A percentile compares a stretch with the other conserved stretches of the same genome.
Evolutionary conservation across 1,284 basidiomycete species (phyloP).

Genomic region (Cutaneotrichosporon mucoides): DNA sequence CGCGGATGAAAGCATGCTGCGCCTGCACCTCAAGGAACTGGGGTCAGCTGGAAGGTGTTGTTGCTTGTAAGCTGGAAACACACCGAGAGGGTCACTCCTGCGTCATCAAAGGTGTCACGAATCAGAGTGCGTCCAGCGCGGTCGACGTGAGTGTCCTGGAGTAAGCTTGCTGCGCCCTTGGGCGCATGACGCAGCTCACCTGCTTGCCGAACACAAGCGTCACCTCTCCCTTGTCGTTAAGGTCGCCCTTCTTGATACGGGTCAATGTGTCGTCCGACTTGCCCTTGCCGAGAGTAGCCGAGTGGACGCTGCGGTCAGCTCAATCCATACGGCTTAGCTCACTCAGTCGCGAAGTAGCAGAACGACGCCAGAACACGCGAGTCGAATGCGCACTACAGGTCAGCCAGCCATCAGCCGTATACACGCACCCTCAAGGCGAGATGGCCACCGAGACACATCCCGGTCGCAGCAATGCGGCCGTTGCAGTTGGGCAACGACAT

Average conservation of each 20-base stretch:
- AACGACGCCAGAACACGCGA: constrained; percentile 73
- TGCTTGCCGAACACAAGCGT: constrained; percentile 93
- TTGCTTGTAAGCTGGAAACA: constrained; percentile 17
- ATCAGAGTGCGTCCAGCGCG: constrained; percentile 77
- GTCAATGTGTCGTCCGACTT: constrained; percentile 69
- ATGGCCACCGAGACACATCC: constrained; percentile 52
- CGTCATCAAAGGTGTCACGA: constrained; percentile 72
- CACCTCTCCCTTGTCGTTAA: constrained; percentile 72
- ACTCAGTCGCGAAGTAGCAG: constrained; percentile 89
- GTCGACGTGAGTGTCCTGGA: constrained; percentile 77
- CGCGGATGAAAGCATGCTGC: constrained; percentile 89
- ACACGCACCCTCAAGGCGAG: constrained; percentile 50
- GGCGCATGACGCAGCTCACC: constrained; percentile 49
- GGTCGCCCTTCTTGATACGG: constrained; percentile 66
- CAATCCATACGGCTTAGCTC: constrained; percentile 3
- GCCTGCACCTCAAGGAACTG: constrained; percentile 90
- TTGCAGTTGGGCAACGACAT: constrained; percentile 72
- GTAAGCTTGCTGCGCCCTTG: constrained; percentile 11
- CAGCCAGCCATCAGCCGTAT: constrained; percentile 6
- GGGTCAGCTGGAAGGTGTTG: not conserved
- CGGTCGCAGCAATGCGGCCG: constrained; percentile 68
- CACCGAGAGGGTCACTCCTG: constrained; percentile 65
- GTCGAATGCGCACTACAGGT: constrained; percentile 71
- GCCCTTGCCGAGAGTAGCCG: constrained; percentile 77
- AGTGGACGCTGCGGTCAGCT: constrained; percentile 57